Evolutionary conservation across 164 flowering plant species (phyloP).

Genomic region (Platanus orientalis): DNA sequence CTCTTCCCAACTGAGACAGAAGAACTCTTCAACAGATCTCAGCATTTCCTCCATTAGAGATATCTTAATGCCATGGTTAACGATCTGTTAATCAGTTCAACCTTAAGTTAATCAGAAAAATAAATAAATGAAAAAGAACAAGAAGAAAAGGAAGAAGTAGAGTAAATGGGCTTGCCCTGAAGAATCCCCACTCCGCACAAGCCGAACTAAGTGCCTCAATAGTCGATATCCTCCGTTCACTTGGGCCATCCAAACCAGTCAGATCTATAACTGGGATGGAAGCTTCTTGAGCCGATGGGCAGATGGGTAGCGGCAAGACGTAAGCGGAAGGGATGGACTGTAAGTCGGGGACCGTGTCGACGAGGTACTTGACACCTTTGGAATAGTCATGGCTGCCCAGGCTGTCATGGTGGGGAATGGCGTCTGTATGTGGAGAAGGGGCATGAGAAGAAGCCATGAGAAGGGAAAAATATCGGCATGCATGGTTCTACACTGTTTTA

Average conservation of each 20-base stretch:
- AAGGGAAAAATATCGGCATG: too few relatives aligned
- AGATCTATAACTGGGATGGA: conserved; percentile 22
- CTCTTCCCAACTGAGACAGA: conserved; percentile 22
- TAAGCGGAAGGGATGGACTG: conserved; percentile 10
- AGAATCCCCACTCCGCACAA: conserved; percentile 26
- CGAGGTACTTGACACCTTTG: conserved; percentile 29
- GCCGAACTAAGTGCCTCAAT: conserved; percentile 17
- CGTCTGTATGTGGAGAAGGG: neutral
- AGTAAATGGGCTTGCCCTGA: conserved; percentile 17
- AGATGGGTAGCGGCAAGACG: conserved; percentile 8
- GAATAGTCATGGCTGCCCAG: too few relatives aligned
- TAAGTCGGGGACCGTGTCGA: conserved; percentile 15
- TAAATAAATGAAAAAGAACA: too few relatives aligned
- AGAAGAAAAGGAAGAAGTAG: neutral
- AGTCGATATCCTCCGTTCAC: neutral
- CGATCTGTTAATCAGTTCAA: conserved; percentile 10
- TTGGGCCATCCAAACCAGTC: conserved; percentile 8
- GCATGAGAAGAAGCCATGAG: too few relatives aligned
- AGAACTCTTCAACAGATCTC: conserved; percentile 22
- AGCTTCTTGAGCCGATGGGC: conserved; percentile 2
- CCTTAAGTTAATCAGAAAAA: too few relatives aligned
- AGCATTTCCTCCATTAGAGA: conserved; percentile 27
- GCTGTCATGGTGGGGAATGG: neutral
- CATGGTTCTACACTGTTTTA: too few relatives aligned
- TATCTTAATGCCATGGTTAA: conserved; percentile 25